A percentile compares a stretch with the other conserved stretches of the same genome.
Conservation (phyloP, 2,329 filamentous ascomycete genomes). For the Neopestalotiopsis clavispora region DNA sequence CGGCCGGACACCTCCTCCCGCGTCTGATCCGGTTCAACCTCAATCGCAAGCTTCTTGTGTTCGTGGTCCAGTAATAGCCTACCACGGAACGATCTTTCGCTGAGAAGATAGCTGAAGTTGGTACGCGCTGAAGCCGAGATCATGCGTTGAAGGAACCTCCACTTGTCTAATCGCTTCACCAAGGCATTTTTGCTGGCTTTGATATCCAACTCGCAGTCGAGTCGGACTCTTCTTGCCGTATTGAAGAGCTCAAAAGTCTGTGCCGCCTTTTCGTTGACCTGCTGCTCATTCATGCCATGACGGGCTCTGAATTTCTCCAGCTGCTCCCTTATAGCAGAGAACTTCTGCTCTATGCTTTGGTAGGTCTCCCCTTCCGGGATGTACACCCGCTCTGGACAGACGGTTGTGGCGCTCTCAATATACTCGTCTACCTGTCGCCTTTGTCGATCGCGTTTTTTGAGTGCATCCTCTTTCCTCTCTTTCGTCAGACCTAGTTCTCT, state of each 20-base stretch:
- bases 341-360: conserved; percentile 58
- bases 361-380: conserved; percentile 70
- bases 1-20: conserved; percentile 72
- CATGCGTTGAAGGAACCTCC: conserved; percentile 79
- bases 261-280: conserved; percentile 60
- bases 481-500: conserved; percentile 55
- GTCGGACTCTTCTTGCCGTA: conserved; percentile 46
- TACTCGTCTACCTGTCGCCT: conserved; percentile 56
- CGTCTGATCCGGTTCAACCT: conserved; percentile 75
- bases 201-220: conserved; percentile 48
- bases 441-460: conserved; percentile 53
- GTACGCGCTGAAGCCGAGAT: conserved; percentile 87
- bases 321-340: conserved; percentile 60
- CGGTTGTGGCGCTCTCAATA: conserved; percentile 55
- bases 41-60: conserved; percentile 75
- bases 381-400: conserved; percentile 61
- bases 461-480: conserved; percentile 47
- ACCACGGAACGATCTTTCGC: conserved; percentile 87
- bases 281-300: conserved; percentile 67
- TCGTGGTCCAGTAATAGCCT: conserved; percentile 79
- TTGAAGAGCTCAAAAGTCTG: conserved; percentile 46
- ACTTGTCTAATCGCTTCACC: conserved; percentile 72
- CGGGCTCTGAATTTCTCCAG: conserved; percentile 61
- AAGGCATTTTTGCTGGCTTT: conserved; percentile 63
- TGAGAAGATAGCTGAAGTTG: conserved; percentile 87